phyloP scores from a whole-genome alignment of 2,329 filamentous ascomycete species.

The Chaetomium globosum region DNA sequence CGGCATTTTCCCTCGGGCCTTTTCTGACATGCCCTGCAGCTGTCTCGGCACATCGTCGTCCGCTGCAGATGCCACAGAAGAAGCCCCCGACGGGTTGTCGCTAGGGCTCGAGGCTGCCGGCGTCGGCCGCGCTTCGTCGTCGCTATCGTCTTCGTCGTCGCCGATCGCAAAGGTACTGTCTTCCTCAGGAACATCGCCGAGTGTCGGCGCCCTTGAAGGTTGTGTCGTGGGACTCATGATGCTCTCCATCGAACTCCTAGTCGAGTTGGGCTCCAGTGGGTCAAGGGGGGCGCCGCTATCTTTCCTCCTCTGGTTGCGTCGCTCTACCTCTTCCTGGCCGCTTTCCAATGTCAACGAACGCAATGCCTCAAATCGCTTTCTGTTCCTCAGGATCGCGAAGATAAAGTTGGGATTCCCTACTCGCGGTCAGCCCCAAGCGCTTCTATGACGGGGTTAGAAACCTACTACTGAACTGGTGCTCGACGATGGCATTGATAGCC shows the following conservation, averaged over 20 bases:
- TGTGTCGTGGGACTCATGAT: conserved; percentile 62
- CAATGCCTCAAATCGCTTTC: conserved; percentile 80
- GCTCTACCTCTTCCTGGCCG: conserved; percentile 87
- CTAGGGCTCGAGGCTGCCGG: conserved; percentile 66
- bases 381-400: conserved; percentile 75
- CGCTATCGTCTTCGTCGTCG: conserved; percentile 68
- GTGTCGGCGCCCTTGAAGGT: conserved; percentile 56
- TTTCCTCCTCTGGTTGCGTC: conserved; percentile 71
- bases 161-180: conserved; percentile 85
- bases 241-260: conserved; percentile 68
- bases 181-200: conserved; percentile 74
- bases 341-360: conserved; percentile 89
- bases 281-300: conserved; percentile 58
- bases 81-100: conserved; percentile 64
- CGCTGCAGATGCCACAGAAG: conserved; percentile 66
- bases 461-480: conserved; percentile 81
- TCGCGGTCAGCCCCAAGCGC: conserved; percentile 22
- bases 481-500: conserved; percentile 84
- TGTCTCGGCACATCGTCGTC: conserved; percentile 84
- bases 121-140: conserved; percentile 56
- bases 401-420: conserved; percentile 80
- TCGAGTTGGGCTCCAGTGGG: conserved; percentile 52
- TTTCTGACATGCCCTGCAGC: conserved; percentile 91
- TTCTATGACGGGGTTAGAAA: conserved; percentile 13
- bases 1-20: conserved; percentile 93